These are phyloP conservation scores for Astrephomene gubernaculifera DNA, from an alignment of 139 green algal genomes.

Conservation along the genomic window DNA sequence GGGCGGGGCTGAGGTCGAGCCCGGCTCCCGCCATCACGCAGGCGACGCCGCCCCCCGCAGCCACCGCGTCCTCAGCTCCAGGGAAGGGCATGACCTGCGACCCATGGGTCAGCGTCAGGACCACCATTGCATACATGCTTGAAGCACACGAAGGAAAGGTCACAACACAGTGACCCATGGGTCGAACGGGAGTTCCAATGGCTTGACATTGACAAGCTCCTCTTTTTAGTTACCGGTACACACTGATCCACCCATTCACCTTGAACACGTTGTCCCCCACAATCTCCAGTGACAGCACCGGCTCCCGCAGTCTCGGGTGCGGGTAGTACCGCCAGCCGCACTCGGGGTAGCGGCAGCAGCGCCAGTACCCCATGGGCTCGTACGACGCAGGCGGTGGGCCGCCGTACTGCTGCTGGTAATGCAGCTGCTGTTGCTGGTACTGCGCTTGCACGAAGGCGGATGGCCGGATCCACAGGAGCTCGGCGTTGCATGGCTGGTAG, in stretches of 20 bases:
- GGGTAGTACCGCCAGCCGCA: conserved; percentile 71
- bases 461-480: background rate
- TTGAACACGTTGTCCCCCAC: conserved; percentile 52
- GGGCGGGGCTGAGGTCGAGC: conserved; percentile 22
- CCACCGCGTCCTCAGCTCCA: conserved; percentile 66
- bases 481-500: conserved; percentile 46
- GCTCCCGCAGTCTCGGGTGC: conserved; percentile 43
- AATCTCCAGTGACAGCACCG: conserved; percentile 69
- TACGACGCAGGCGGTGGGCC: background rate
- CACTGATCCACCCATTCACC: conserved; percentile 35
- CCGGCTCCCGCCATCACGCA: conserved; percentile 61
- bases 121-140: too few species aligned
- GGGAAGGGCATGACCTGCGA: conserved; percentile 56
- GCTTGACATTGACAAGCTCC: too few species aligned
- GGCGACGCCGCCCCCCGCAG: conserved; percentile 67
- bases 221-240: too few species aligned
- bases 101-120: too few species aligned
- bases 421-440: conserved; percentile 1
- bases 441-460: conserved; percentile 37
- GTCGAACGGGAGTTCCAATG: too few species aligned
- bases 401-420: background rate
- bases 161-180: too few species aligned
- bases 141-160: too few species aligned
- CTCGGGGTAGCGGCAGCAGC: conserved; percentile 32
- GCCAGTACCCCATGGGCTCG: conserved; percentile 38